phyloP scores from a whole-genome alignment of 2,329 filamentous ascomycete genomes.

The Sporothrix phasma region DNA sequence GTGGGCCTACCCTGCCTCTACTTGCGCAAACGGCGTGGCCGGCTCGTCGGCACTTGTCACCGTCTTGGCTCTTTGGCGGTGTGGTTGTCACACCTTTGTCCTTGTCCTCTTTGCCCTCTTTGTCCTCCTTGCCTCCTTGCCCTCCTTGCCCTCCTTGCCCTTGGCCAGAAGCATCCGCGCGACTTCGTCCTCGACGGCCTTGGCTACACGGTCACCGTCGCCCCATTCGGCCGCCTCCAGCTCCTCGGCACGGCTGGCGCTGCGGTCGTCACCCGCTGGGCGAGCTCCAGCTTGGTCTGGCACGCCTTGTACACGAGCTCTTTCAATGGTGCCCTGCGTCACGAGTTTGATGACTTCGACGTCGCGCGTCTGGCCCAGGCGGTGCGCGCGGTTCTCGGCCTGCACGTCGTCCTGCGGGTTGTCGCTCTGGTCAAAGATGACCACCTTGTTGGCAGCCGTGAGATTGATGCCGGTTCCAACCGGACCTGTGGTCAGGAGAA shows the following conservation, averaged over 20 bases:
- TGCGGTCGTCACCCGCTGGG: constrained; percentile 43
- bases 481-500: constrained; percentile 85
- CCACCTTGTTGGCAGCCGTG: constrained; percentile 90
- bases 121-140: not conserved
- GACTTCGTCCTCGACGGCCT: constrained; percentile 35
- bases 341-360: constrained; percentile 87
- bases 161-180: constrained; percentile 31
- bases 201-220: constrained; percentile 22
- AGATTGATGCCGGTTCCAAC: constrained; percentile 97
- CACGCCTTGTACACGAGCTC: constrained; percentile 88
- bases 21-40: not conserved
- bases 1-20: not conserved
- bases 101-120: not conserved
- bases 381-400: constrained; percentile 91
- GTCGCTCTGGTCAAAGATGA: constrained; percentile 95
- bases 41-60: not conserved
- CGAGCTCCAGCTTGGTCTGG: constrained; percentile 84
- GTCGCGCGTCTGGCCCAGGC: constrained; percentile 80
- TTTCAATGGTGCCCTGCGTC: constrained; percentile 71
- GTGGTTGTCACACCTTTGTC: not conserved
- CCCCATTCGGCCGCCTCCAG: constrained; percentile 21
- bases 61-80: constrained; percentile 7
- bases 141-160: not conserved
- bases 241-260: constrained; percentile 23
- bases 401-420: constrained; percentile 98